Conservation (phyloP, 805 yeast genomes). For the Debaryomyces castellii region DNA sequence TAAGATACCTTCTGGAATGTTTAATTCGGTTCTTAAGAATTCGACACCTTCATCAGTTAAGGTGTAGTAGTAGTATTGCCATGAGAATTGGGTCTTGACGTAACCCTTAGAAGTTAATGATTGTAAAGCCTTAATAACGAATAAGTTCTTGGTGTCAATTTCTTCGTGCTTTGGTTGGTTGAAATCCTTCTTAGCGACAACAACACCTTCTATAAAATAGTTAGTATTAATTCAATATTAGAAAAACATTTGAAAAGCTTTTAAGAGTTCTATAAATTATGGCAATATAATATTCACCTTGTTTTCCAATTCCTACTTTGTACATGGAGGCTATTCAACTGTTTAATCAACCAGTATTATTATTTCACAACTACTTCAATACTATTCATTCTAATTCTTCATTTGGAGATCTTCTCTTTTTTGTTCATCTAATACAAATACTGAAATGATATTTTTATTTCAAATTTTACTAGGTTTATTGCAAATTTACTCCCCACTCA, state of each 20-base stretch:
- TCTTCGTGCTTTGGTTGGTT: conserved; percentile 97
- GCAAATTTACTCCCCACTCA: neutral
- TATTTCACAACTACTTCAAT: too few relatives aligned
- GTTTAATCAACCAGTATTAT: too few relatives aligned
- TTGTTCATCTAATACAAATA: neutral
- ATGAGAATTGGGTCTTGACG: conserved; percentile 99
- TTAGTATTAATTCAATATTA: conserved; percentile 33
- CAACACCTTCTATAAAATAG: conserved; percentile 85
- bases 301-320: too few relatives aligned
- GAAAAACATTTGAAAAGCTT: too few relatives aligned
- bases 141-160: conserved; percentile 96
- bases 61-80: conserved; percentile 99
- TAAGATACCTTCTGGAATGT: conserved; percentile 97
- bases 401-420: too few relatives aligned
- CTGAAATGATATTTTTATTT: neutral
- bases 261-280: neutral
- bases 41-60: conserved; percentile 99
- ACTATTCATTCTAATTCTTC: too few relatives aligned
- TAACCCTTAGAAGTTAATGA: conserved; percentile 97
- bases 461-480: neutral
- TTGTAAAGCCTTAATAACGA: conserved; percentile 97
- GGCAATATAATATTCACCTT: neutral
- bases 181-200: conserved; percentile 99
- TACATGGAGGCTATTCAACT: too few relatives aligned
- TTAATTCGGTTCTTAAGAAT: conserved; percentile 95